Evolutionary conservation across 768 basidiomycete species (phyloP).

Genomic region (Glaciozyma martinii): DNA sequence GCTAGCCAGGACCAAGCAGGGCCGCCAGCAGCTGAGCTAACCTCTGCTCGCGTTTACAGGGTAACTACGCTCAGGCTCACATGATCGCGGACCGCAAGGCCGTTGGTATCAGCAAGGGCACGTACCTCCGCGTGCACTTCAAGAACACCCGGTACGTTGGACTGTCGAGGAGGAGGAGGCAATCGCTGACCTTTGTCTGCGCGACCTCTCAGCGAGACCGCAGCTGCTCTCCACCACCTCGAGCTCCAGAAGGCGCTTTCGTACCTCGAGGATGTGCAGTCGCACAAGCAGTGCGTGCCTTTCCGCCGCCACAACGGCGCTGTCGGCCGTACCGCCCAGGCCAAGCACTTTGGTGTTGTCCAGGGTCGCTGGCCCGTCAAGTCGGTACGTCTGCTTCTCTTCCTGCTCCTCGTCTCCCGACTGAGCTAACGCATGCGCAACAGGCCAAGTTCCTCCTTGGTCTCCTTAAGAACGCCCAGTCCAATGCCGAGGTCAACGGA

Average conservation of each 20-base stretch:
- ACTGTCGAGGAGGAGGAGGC: constrained; percentile 39
- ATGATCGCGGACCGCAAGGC: constrained; percentile 34
- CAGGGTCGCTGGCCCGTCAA: constrained; percentile 98
- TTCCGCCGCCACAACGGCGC: constrained; percentile 93
- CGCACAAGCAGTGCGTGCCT: constrained; percentile 94
- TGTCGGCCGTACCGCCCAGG: constrained; percentile 46
- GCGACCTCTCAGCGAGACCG: constrained; percentile 57
- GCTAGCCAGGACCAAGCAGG: neutral
- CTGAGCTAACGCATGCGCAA: constrained; percentile 4
- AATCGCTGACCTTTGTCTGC: neutral
- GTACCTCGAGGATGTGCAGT: constrained; percentile 86
- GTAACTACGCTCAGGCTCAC: constrained; percentile 28
- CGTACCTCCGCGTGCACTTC: constrained; percentile 91
- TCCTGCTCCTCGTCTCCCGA: neutral
- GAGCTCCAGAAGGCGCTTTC: constrained; percentile 88
- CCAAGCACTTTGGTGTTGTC: constrained; percentile 34
- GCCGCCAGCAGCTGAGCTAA: neutral
- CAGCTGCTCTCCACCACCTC: constrained; percentile 82
- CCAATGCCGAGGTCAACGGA: constrained; percentile 97
- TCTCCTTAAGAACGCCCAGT: constrained; percentile 95
- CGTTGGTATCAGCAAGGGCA: constrained; percentile 33
- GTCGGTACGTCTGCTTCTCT: constrained; percentile 43
- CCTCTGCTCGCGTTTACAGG: neutral
- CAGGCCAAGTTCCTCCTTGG: constrained; percentile 79
- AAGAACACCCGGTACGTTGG: constrained; percentile 69